Conservation (phyloP, 257 asterid genomes). For the Coffea eugenioides region DNA sequence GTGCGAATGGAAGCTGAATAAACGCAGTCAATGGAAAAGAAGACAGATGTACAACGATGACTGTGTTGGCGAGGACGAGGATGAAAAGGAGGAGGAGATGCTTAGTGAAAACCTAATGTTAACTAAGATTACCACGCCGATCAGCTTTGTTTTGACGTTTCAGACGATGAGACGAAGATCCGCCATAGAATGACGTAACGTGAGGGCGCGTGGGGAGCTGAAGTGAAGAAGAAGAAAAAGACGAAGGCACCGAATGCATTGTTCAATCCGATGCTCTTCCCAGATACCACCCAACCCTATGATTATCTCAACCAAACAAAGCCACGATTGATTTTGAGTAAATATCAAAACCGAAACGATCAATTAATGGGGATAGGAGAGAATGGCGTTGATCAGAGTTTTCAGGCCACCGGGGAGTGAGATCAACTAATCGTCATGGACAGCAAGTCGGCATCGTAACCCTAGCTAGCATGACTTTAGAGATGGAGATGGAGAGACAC, state of each 20-base stretch:
- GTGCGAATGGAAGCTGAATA: not conserved
- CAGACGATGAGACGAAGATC: slow-evolving; percentile 67
- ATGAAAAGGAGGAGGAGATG: slow-evolving; percentile 11
- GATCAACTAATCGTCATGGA: slow-evolving; percentile 14
- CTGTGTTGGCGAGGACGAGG: not conserved
- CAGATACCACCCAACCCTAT: slow-evolving; percentile 5
- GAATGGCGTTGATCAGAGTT: not conserved
- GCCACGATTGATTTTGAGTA: slow-evolving; percentile 17
- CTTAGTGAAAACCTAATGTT: slow-evolving; percentile 30
- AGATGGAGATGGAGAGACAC: not conserved
- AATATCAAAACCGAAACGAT: not conserved
- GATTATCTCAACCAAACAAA: not conserved
- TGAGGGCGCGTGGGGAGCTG: slow-evolving; percentile 38
- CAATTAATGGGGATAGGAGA: not conserved
- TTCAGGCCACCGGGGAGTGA: not conserved
- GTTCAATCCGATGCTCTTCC: slow-evolving; percentile 77
- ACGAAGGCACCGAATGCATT: slow-evolving; percentile 91
- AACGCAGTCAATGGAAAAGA: not conserved
- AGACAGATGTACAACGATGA: not conserved
- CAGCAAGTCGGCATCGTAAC: slow-evolving; percentile 15
- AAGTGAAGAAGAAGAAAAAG: slow-evolving; percentile 10
- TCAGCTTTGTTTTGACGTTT: slow-evolving; percentile 60
- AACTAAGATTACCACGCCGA: slow-evolving; percentile 86
- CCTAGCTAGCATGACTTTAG: slow-evolving; percentile 6
- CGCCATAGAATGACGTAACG: slow-evolving; percentile 46